A percentile compares a stretch with the other conserved stretches of the same genome.
Conservation (phyloP, 768 basidiomycete species). For the Plicaturopsis crispa region DNA sequence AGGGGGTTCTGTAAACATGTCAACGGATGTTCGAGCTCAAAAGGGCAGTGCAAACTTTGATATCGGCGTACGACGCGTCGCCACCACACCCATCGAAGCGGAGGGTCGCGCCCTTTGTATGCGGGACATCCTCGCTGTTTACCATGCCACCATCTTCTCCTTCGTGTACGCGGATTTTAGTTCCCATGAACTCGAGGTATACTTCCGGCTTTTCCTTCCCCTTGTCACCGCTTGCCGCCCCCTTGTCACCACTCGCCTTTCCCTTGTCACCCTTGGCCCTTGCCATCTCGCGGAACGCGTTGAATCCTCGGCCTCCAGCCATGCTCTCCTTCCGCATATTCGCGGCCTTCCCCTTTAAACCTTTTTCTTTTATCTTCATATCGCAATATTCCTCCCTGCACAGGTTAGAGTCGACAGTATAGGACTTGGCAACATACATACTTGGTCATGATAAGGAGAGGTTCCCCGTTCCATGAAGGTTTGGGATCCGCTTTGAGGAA, state of each 20-base stretch:
- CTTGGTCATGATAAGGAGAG: constrained; percentile 87
- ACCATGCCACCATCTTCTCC: constrained; percentile 43
- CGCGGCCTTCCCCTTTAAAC: constrained; percentile 68
- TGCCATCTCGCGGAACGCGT: constrained; percentile 70
- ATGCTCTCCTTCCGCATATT: constrained; percentile 49
- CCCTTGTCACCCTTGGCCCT: constrained; percentile 23
- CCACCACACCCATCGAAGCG: constrained; percentile 45
- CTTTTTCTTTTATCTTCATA: constrained; percentile 96
- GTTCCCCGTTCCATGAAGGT: constrained; percentile 69
- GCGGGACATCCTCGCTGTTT: constrained; percentile 33
- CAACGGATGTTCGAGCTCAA: constrained; percentile 1
- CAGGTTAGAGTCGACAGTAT: background rate
- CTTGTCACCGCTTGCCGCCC: constrained; percentile 15
- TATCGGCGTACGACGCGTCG: constrained; percentile 56
- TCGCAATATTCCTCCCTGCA: constrained; percentile 78
- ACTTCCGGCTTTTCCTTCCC: constrained; percentile 41
- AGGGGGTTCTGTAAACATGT: constrained; percentile 29
- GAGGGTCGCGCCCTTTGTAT: constrained; percentile 36
- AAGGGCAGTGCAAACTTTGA: constrained; percentile 31
- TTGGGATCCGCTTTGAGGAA: constrained; percentile 82
- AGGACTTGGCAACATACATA: constrained; percentile 24
- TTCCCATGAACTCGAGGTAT: constrained; percentile 69
- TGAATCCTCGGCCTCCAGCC: constrained; percentile 52
- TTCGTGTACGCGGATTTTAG: constrained; percentile 54
- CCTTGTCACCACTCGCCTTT: constrained; percentile 22